Conservation (phyloP, 176 grass and related monocot genomes). For the Ampelocalamus luodianensis region DNA sequence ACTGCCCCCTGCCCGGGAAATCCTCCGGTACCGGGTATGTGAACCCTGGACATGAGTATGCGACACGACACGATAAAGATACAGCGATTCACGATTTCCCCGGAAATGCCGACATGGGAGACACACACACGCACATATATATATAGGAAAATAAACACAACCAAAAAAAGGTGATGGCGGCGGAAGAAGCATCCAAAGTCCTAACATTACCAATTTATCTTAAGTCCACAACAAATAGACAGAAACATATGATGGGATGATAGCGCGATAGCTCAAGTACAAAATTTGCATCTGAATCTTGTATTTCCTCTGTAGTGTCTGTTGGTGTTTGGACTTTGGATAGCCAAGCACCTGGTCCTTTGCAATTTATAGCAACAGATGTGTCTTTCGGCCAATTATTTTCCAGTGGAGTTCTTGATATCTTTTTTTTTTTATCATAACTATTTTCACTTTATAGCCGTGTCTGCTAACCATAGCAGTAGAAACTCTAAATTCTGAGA, state of each 20-base stretch:
- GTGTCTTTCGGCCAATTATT: not conserved
- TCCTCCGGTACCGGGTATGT: too few relatives aligned
- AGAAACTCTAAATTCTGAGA: not conserved
- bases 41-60: not conserved
- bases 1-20: too few relatives aligned
- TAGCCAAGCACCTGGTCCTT: not conserved
- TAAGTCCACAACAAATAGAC: not conserved
- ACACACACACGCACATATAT: too few relatives aligned
- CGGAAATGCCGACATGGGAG: not conserved
- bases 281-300: not conserved
- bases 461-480: not conserved
- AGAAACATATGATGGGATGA: too few relatives aligned
- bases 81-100: not conserved
- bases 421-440: not conserved
- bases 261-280: not conserved
- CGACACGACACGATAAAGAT: not conserved
- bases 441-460: not conserved
- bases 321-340: not conserved
- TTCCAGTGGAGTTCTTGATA: not conserved
- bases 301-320: not conserved
- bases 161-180: not conserved
- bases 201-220: not conserved
- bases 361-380: not conserved
- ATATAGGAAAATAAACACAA: not conserved
- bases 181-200: not conserved